phyloP scores from a whole-genome alignment of 225 moss, liverwort and hornwort species.

The Marchantia paleacea region DNA sequence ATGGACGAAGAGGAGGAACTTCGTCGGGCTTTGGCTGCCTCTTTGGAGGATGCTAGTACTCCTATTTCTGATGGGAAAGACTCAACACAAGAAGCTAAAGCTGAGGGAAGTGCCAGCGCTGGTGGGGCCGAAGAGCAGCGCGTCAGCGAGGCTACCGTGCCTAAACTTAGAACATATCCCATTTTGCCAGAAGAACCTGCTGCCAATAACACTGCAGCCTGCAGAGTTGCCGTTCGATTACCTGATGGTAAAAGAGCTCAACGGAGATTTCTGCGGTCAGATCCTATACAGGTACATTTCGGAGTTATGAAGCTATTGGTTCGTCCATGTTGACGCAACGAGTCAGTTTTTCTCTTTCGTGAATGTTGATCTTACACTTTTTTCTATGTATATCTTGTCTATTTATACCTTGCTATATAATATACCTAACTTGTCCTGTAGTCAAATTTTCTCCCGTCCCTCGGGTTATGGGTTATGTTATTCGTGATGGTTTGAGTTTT shows the following conservation, averaged over 20 bases:
- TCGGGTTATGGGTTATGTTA: no score
- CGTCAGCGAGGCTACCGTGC: constrained; percentile 34
- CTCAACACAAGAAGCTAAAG: constrained; percentile 37
- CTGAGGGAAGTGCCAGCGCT: constrained; percentile 30
- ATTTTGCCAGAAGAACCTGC: constrained; percentile 75
- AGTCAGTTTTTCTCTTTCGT: no score
- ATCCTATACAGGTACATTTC: constrained; percentile 72
- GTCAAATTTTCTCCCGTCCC: no score
- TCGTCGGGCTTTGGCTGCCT: constrained; percentile 48
- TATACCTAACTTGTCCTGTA: no score
- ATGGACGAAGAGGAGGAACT: constrained; percentile 64
- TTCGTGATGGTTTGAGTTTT: no score
- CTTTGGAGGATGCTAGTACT: constrained; percentile 43
- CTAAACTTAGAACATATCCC: constrained; percentile 53
- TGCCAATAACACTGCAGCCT: constrained; percentile 49
- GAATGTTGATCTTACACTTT: no score
- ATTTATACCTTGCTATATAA: no score
- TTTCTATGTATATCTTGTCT: no score
- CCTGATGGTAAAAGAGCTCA: constrained; percentile 83
- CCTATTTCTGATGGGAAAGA: constrained; percentile 44
- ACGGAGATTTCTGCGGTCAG: constrained; percentile 79
- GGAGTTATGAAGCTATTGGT: not conserved
- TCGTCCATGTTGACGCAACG: no score
- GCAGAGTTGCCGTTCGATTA: constrained; percentile 87
- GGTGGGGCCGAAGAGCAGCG: constrained; percentile 27